A percentile compares a stretch with the other conserved stretches of the same genome.
These are phyloP conservation scores for Drosera capensis DNA, from an alignment of 148 eudicot genomes.

Conservation along the genomic window DNA sequence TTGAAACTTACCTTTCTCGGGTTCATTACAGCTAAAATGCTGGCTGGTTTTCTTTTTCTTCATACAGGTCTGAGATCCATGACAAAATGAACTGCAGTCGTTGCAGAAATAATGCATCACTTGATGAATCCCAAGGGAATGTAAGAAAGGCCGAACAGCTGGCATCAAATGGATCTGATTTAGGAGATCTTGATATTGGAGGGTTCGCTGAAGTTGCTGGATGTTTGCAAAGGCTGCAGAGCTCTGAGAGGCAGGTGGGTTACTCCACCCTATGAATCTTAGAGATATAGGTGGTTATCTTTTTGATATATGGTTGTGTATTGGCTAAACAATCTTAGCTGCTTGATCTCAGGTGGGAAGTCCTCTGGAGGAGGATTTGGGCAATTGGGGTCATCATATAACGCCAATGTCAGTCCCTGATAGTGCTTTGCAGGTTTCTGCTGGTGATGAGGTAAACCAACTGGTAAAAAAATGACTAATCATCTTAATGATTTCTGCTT, in stretches of 20 bases:
- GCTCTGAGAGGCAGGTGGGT: constrained; percentile 77
- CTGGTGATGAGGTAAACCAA: constrained; percentile 82
- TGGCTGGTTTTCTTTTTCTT: background rate
- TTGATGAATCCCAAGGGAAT: constrained; percentile 11
- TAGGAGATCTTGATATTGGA: constrained; percentile 54
- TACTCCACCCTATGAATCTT: constrained; percentile 1
- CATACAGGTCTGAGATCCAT: constrained; percentile 85
- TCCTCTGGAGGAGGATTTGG: constrained; percentile 94
- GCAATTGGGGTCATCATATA: constrained; percentile 89
- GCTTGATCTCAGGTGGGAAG: constrained; percentile 47
- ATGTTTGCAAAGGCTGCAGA: constrained; percentile 47
- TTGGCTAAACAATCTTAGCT: background rate
- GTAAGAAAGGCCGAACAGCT: constrained; percentile 14
- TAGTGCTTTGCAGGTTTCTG: constrained; percentile 77
- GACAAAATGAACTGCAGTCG: constrained; percentile 84
- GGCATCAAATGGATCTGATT: constrained; percentile 16
- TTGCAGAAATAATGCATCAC: constrained; percentile 23
- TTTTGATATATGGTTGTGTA: background rate
- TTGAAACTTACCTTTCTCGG: too few species aligned
- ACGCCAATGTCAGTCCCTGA: constrained; percentile 66
- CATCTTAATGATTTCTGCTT: background rate
- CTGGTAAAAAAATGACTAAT: background rate
- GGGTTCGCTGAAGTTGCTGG: constrained; percentile 89
- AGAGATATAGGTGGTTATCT: background rate
- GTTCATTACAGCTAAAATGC: too few species aligned